Conservation (phyloP, 2,329 filamentous ascomycete species). For the Alternaria viburni region DNA sequence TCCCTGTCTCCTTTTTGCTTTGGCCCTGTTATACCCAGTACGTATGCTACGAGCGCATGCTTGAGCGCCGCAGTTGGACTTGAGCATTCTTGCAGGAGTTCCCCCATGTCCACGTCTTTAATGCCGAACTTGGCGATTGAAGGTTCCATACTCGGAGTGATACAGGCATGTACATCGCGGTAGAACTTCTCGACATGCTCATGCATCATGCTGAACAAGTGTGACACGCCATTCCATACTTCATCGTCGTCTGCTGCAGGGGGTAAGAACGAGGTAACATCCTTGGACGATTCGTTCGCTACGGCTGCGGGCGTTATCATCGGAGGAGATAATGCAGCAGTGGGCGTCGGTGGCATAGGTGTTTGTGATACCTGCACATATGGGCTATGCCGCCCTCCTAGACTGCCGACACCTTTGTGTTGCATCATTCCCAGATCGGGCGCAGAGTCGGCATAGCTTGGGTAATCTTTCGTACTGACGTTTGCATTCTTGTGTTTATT, state of each 20-base stretch:
- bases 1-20: constrained; percentile 12
- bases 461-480: constrained; percentile 10
- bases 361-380: constrained; percentile 39
- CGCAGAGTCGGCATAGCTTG: constrained; percentile 26
- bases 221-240: constrained; percentile 25
- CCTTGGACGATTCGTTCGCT: constrained; percentile 15
- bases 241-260: constrained; percentile 29
- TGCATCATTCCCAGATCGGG: constrained; percentile 34
- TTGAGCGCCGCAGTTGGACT: constrained; percentile 38
- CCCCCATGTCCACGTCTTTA: constrained; percentile 28
- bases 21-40: constrained; percentile 30
- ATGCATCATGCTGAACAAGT: constrained; percentile 36
- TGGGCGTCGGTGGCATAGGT: constrained; percentile 10
- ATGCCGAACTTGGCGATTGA: constrained; percentile 37
- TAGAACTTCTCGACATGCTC: constrained; percentile 42
- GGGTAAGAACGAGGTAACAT: constrained; percentile 30
- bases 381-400: constrained; percentile 22
- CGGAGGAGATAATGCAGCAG: not conserved
- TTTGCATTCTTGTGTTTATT: constrained; percentile 13
- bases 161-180: constrained; percentile 42
- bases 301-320: constrained; percentile 7
- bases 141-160: constrained; percentile 41
- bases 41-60: constrained; percentile 37
- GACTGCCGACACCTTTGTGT: constrained; percentile 22
- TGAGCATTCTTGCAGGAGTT: constrained; percentile 32